phyloP scores from a whole-genome alignment of 2,329 filamentous ascomycete genomes.

The Arachnomyces sp. region DNA sequence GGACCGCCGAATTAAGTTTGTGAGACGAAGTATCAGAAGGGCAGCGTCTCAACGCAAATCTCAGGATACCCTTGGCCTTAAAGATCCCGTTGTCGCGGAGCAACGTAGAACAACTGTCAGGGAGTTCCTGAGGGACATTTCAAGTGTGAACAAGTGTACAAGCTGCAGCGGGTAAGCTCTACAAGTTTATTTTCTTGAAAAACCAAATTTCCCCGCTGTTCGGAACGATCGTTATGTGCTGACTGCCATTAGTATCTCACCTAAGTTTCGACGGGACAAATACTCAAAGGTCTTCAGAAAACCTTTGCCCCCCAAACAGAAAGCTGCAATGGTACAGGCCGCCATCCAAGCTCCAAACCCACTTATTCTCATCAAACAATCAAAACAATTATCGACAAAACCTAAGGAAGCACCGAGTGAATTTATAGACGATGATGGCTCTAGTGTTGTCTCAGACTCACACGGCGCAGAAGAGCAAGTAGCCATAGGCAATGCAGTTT shows the following conservation, averaged over 20 bases:
- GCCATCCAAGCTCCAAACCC: conserved; percentile 64
- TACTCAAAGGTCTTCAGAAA: conserved; percentile 93
- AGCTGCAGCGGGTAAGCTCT: conserved; percentile 49
- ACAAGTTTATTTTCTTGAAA: conserved; percentile 2
- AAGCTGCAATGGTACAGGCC: conserved; percentile 64
- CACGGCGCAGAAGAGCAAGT: conserved; percentile 54
- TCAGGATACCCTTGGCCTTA: conserved; percentile 46
- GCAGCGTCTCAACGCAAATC: conserved; percentile 43
- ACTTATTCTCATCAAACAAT: conserved; percentile 52
- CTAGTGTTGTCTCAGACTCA: conserved; percentile 49
- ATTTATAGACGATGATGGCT: conserved; percentile 33
- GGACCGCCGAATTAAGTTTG: conserved; percentile 57
- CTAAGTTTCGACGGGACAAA: conserved; percentile 78
- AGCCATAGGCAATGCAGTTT: conserved; percentile 44
- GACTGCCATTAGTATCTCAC: conserved; percentile 55
- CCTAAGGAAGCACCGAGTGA: conserved; percentile 20
- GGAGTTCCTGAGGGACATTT: conserved; percentile 70
- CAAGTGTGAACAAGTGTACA: conserved; percentile 61
- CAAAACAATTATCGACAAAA: conserved; percentile 31
- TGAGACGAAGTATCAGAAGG: conserved; percentile 61
- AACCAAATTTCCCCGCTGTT: neutral
- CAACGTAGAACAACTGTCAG: conserved; percentile 69
- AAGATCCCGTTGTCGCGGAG: conserved; percentile 77
- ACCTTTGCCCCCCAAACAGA: conserved; percentile 64
- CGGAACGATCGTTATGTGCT: conserved; percentile 3